Base-by-base conservation (phyloP, 306 rosid species). In the Prunus davidiana region DNA sequence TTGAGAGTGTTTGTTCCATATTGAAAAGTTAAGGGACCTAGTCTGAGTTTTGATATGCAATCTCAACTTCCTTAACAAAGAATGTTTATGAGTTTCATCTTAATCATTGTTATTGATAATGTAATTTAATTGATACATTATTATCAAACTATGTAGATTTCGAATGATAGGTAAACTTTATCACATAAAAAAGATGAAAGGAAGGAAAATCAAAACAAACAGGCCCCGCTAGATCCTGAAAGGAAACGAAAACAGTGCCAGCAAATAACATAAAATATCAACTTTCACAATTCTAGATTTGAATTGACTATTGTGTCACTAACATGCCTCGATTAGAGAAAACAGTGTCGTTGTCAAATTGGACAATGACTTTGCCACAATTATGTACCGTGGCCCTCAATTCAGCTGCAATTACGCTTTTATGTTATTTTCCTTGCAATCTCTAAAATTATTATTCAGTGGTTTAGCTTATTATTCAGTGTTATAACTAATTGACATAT, bases 21-120 rank as follows among this genome's bases (percentile, higher is more conserved):
- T 0, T 38, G 2, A 38, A 38, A 38, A 38, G 9, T 6, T 7
- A 38, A 38, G 9, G 0, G 0, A 7, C 0, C 0, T 38, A 6
- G 0, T 7, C 9, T 38, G 9, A 38, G 2, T 38, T 38, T 38
- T 38, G 2, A 0, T 5, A 38, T 1, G 43, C 0, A 1, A 38
- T 7, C 2, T 38, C 43, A 38, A 38, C 43, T 38, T 38, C 2
- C 43, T 6, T 34, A 5, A 1, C 8, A 34, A 2, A 38, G 9
- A 7, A 38, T 38, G 13, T 22, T 61, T 4, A 0, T 14, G 0
- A 0, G n/a, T 4, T 6, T 13, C n/a, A 41, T 22, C 34, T 28
- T 47, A 47, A 68, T 68, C 55, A 67, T 27, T 9, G 19, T 50
- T 5, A 5, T 19, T 27, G 1, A 30, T 9, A 27, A 51, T 30